A percentile compares a stretch with the other conserved stretches of the same genome.
phyloP scores from a whole-genome alignment of 768 basidiomycete genomes.

The Termitomyces sp. region DNA sequence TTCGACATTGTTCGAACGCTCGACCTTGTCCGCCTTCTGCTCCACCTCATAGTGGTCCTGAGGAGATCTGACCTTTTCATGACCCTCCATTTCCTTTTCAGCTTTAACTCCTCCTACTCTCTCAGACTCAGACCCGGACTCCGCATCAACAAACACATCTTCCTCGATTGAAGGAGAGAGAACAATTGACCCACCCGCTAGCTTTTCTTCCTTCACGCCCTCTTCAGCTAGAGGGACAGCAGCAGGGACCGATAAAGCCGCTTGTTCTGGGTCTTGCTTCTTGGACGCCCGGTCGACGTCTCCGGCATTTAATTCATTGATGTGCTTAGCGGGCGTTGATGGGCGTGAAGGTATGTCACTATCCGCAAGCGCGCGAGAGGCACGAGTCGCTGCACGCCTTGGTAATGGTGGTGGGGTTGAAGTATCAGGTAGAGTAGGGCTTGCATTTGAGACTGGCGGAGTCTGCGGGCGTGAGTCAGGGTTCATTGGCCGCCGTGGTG shows the following conservation, averaged over 20 bases:
- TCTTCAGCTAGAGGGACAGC: background rate
- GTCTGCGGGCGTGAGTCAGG: conserved; percentile 42
- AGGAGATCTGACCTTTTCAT: background rate
- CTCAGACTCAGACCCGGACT: conserved; percentile 1
- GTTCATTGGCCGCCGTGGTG: conserved; percentile 19
- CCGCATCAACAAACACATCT: conserved; percentile 9
- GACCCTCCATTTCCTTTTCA: background rate
- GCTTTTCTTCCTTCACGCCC: background rate
- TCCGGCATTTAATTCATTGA: background rate
- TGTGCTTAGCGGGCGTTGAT: conserved; percentile 16
- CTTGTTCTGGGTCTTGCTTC: background rate
- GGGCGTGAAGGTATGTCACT: conserved; percentile 23
- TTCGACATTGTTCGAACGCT: background rate
- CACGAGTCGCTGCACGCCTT: conserved; percentile 56
- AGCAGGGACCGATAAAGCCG: background rate
- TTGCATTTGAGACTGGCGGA: conserved; percentile 17
- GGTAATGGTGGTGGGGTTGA: conserved; percentile 56
- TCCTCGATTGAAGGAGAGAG: conserved; percentile 1
- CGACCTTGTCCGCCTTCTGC: background rate
- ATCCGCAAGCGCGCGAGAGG: conserved; percentile 24
- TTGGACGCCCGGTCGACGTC: background rate
- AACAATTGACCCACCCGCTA: background rate
- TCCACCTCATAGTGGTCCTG: background rate
- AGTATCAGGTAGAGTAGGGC: conserved; percentile 15
- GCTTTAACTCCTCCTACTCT: conserved; percentile 3